A percentile compares a stretch with the other conserved stretches of the same genome.
These are phyloP conservation scores for Wallacemonas collosoma DNA, from an alignment of 208 protist species.

Conservation along the genomic window DNA sequence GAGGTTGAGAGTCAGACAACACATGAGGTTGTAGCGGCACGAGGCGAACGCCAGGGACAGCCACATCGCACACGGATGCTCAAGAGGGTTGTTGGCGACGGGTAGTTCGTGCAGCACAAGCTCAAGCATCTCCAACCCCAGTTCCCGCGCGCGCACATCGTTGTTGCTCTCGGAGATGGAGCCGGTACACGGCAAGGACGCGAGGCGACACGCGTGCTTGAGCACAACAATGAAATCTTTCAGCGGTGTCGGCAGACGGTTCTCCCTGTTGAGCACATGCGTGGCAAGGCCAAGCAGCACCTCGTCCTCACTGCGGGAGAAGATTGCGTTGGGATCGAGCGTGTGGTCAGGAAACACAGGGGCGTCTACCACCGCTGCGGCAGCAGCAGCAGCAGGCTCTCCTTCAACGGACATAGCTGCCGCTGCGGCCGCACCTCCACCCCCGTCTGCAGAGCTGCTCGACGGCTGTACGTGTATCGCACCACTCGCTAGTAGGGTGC, in stretches of 20 bases:
- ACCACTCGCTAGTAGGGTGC: neutral
- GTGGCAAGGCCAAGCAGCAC: constrained; percentile 22
- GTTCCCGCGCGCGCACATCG: constrained; percentile 52
- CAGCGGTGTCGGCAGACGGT: constrained; percentile 44
- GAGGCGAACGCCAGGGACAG: constrained; percentile 58
- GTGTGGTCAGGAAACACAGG: constrained; percentile 1
- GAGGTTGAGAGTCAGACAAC: constrained; percentile 55
- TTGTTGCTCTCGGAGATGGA: constrained; percentile 42
- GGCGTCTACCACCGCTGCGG: neutral
- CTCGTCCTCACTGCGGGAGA: constrained; percentile 25
- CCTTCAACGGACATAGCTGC: neutral
- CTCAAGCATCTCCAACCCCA: constrained; percentile 66
- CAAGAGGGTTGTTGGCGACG: constrained; percentile 60
- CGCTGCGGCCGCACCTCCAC: constrained; percentile 3
- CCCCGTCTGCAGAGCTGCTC: too few relatives aligned
- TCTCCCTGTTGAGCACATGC: constrained; percentile 14
- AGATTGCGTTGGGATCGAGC: constrained; percentile 15
- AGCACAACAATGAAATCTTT: constrained; percentile 66
- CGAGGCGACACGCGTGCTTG: constrained; percentile 52
- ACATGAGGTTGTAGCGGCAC: constrained; percentile 67
- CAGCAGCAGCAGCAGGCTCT: neutral
- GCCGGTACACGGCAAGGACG: constrained; percentile 38
- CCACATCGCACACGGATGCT: constrained; percentile 75
- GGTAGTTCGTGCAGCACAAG: constrained; percentile 54
- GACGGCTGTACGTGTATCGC: neutral